Conservation (phyloP, 2,329 filamentous ascomycete genomes). For the Aspergillus fumigatiaffinis region DNA sequence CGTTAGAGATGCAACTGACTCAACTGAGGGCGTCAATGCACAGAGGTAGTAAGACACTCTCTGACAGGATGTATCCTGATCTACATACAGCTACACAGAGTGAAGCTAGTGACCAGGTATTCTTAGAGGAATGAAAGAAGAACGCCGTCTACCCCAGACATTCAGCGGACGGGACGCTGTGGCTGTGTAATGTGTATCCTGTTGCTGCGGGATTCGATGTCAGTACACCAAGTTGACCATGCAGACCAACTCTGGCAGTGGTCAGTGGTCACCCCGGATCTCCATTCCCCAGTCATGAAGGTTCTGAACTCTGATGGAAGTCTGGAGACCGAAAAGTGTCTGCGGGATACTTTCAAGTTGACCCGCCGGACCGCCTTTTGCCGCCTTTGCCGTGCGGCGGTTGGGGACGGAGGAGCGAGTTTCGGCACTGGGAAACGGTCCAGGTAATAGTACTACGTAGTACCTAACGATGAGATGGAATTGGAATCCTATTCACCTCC, state of each 20-base stretch:
- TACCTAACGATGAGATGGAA: too few species aligned
- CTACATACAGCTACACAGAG: background rate
- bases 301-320: background rate
- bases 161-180: background rate
- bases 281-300: background rate
- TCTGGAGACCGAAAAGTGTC: background rate
- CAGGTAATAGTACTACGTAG: background rate
- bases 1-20: background rate
- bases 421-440: background rate
- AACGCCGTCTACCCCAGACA: background rate
- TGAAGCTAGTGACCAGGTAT: background rate
- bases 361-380: background rate
- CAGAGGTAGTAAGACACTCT: background rate
- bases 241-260: background rate
- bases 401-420: background rate
- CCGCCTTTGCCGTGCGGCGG: background rate
- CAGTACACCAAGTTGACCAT: background rate
- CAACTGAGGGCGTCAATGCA: background rate
- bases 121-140: background rate
- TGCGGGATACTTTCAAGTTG: background rate
- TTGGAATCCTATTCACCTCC: background rate
- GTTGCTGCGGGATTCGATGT: background rate
- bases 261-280: background rate
- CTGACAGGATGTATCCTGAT: background rate
- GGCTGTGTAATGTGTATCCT: background rate